These are phyloP conservation scores for Fusarium sp. DNA, from an alignment of 2,329 filamentous ascomycete species.

Conservation along the genomic window DNA sequence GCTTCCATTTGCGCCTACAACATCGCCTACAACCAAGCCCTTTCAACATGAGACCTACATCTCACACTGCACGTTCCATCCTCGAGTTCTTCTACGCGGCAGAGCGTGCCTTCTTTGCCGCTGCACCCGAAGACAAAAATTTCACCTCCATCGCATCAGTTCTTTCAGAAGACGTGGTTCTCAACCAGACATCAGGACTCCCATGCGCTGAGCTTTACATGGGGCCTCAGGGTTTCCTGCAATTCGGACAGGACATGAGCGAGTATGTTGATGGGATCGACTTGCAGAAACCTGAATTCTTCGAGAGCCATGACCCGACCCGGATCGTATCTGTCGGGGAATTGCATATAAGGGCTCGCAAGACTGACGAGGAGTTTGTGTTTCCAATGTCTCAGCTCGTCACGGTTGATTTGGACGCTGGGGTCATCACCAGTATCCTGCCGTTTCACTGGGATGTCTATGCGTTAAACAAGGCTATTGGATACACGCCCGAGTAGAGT, in stretches of 20 bases:
- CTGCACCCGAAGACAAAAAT: conserved; percentile 43
- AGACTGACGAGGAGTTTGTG: conserved; percentile 44
- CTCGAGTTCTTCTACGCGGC: conserved; percentile 49
- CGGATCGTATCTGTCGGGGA: conserved; percentile 43
- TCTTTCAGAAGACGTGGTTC: conserved; percentile 39
- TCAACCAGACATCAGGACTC: conserved; percentile 48
- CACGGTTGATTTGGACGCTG: conserved; percentile 47
- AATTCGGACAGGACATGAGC: conserved; percentile 47
- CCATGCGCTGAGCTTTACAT: conserved; percentile 47
- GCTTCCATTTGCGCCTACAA: too few species aligned
- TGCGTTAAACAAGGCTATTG: conserved; percentile 35
- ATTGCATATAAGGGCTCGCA: conserved; percentile 44
- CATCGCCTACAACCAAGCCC: too few species aligned
- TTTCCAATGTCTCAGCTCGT: conserved; percentile 46
- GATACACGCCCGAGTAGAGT: conserved; percentile 14
- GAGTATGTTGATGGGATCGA: conserved; percentile 42
- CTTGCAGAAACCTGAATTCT: conserved; percentile 46
- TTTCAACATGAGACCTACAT: conserved; percentile 7
- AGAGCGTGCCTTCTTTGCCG: conserved; percentile 48
- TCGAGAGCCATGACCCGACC: conserved; percentile 44
- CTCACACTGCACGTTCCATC: conserved; percentile 42
- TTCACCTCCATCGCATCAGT: conserved; percentile 45
- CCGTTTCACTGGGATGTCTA: conserved; percentile 52
- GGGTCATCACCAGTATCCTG: conserved; percentile 44
- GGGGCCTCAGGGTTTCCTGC: conserved; percentile 46